phyloP scores from a whole-genome alignment of 345 rosid species.

The Raphanus sativus region DNA sequence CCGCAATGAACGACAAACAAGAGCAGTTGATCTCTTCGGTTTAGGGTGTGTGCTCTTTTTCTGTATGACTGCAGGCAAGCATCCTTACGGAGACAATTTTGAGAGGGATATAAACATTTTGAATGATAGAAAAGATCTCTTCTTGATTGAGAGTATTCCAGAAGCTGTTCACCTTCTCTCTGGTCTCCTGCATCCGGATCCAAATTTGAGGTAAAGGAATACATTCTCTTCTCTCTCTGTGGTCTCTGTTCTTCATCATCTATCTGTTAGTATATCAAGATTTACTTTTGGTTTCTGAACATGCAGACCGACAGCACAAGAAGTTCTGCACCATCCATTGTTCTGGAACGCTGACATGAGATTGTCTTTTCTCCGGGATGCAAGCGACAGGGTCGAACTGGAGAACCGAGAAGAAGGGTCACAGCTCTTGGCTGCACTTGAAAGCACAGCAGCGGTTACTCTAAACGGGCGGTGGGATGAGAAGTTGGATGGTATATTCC shows the following conservation, averaged over 20 bases:
- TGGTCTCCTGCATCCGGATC: constrained; percentile 51
- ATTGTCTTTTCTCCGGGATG: constrained; percentile 69
- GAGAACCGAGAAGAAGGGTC: constrained; percentile 61
- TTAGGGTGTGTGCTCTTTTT: constrained; percentile 79
- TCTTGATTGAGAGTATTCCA: constrained; percentile 56
- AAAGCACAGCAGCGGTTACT: constrained; percentile 49
- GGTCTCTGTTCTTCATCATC: background rate
- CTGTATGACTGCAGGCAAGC: constrained; percentile 72
- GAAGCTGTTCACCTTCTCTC: constrained; percentile 74
- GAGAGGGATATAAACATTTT: constrained; percentile 71
- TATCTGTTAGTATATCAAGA: background rate
- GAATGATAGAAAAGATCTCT: constrained; percentile 62
- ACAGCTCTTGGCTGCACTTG: constrained; percentile 55
- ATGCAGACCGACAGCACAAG: constrained; percentile 56
- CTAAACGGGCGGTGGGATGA: constrained; percentile 70
- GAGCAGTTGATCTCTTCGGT: constrained; percentile 72
- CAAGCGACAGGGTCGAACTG: constrained; percentile 64
- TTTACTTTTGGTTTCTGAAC: constrained; percentile 2
- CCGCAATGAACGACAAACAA: constrained; percentile 65
- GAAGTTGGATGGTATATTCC: constrained; percentile 60
- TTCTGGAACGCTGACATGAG: constrained; percentile 71
- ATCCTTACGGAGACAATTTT: constrained; percentile 67
- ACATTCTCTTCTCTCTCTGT: background rate
- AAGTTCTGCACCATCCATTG: constrained; percentile 60
- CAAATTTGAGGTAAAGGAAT: constrained; percentile 50